These are phyloP conservation scores for Metschnikowia amazonensis DNA, from an alignment of 805 yeast species.

Conservation along the genomic window DNA sequence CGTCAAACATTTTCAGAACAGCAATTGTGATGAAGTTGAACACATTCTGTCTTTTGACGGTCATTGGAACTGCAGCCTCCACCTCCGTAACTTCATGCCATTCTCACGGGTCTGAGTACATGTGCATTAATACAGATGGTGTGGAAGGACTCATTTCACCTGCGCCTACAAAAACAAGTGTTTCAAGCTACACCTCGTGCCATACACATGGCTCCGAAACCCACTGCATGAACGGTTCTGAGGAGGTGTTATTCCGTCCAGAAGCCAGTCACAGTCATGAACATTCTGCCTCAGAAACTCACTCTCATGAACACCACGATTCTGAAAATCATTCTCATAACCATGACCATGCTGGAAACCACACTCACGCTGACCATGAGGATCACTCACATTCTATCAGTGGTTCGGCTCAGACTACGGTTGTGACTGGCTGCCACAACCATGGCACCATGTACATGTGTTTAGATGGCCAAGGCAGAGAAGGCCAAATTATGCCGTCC, in stretches of 20 bases:
- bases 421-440: constrained; percentile 5
- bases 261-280: not conserved
- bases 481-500: constrained; percentile 5
- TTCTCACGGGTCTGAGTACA: not conserved
- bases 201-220: constrained; percentile 4
- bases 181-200: constrained; percentile 5
- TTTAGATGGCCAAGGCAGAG: constrained; percentile 2
- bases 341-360: not conserved
- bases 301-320: not conserved
- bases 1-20: not conserved
- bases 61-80: not conserved
- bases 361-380: too few species aligned
- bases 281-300: not conserved
- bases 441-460: constrained; percentile 6
- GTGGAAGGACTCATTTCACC: constrained; percentile 5
- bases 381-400: not conserved
- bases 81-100: constrained; percentile 8
- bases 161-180: not conserved
- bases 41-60: not conserved
- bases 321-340: not conserved
- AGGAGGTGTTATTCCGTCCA: not conserved
- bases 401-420: not conserved
- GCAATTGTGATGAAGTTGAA: not conserved
- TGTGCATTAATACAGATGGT: constrained; percentile 6
- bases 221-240: constrained; percentile 3